Percentiles rank a stretch among this genome's conserved stretches.
Conservation (phyloP, 768 basidiomycete genomes). For the Lactifluus volemus region DNA sequence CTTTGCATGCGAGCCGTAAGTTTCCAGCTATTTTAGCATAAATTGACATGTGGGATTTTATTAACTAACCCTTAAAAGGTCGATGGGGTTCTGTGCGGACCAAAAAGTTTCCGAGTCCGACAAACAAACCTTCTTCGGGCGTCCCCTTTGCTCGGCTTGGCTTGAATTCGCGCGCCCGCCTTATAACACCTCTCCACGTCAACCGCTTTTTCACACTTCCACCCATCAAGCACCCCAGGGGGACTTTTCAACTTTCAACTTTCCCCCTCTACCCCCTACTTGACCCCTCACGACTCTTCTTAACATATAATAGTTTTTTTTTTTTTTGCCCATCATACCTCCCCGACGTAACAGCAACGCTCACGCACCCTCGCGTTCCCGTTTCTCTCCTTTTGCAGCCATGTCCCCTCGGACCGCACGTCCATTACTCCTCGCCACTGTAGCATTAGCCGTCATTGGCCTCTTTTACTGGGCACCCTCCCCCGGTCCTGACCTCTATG, state of each 20-base stretch:
- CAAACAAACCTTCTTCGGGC: no score
- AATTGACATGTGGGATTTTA: background rate
- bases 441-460: background rate
- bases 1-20: no score
- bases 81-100: background rate
- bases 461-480: slow-evolving; percentile 3
- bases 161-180: background rate
- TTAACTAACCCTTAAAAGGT: background rate
- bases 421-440: background rate
- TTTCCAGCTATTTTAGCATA: no score
- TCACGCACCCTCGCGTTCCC: background rate
- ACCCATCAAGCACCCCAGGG: background rate
- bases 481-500: background rate
- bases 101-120: background rate
- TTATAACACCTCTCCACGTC: background rate
- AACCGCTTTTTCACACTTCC: background rate
- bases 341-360: background rate
- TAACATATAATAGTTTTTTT: background rate
- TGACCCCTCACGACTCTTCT: background rate
- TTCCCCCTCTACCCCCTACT: background rate
- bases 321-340: background rate
- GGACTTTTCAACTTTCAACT: background rate
- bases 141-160: no score
- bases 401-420: slow-evolving; percentile 5
- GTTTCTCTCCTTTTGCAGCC: background rate